Conservation (phyloP, 495 filamentous ascomycete species). For the Podospora appendiculata region DNA sequence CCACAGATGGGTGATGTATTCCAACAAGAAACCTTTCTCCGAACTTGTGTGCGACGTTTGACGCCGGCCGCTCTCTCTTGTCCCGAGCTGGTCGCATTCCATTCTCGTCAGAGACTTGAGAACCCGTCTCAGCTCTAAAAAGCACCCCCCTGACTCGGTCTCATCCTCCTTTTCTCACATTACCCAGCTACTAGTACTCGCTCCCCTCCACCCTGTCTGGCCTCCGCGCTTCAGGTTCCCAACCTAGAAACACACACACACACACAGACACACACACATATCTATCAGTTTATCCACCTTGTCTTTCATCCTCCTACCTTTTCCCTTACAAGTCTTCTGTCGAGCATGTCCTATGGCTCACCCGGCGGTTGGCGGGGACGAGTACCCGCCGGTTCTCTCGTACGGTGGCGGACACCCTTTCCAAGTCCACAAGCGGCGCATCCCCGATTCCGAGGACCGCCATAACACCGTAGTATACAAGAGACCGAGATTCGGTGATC, state of each 20-base stretch:
- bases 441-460: conserved; percentile 14
- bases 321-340: background rate
- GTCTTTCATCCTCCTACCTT: too few species aligned
- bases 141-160: too few species aligned
- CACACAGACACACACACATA: too few species aligned
- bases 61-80: background rate
- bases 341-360: conserved; percentile 30
- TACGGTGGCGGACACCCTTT: conserved; percentile 9
- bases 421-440: conserved; percentile 17
- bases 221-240: too few species aligned
- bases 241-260: too few species aligned
- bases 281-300: background rate
- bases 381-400: conserved; percentile 15
- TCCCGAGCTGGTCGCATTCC: background rate
- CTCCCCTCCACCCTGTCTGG: too few species aligned
- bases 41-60: background rate
- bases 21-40: background rate
- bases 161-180: background rate
- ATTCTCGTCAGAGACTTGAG: background rate
- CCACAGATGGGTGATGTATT: background rate
- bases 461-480: conserved; percentile 6
- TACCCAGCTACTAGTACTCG: background rate
- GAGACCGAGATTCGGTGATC: conserved; percentile 10
- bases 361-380: conserved; percentile 23
- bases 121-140: background rate